Base-by-base conservation (phyloP, 2,329 filamentous ascomycete genomes). In the Balansia obtecta region DNA sequence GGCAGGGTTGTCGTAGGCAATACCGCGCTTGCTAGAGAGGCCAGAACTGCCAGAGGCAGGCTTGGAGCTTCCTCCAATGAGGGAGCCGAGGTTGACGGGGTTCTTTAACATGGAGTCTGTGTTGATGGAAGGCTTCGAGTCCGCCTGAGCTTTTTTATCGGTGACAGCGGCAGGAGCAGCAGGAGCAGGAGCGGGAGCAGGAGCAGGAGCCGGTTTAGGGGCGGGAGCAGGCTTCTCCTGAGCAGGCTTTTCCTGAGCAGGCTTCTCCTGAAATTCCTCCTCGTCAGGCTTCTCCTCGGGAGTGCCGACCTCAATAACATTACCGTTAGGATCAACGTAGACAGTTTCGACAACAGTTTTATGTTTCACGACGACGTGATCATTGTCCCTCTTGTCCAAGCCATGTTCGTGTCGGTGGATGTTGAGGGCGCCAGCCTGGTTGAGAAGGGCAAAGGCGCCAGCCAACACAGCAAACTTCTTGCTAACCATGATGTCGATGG, bases 1-100 rank as follows among this genome's bases (percentile, higher is more conserved):
- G 30, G 56, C 58, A 50, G 72, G 72, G 33, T 78, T 69, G 66
- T 86, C 86, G 76, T 82, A 88, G 47, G 78, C 78, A 46, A 86
- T 66, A 66, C 84, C 84, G 62, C 82, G 81, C 78, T 85, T 84
- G 58, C 52, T 38, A 12, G 59, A 56, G 52, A 65, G 58, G 30
- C 55, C 54, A 44, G 48, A 18, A n/a, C n/a, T 15, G 52, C 50
- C 38, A 27, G 27, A 27, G 27, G 1, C 8, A 7, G 27, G 8
- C 27, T 27, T 6, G 46, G 52, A 49, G 49, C 22, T 32, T 41
- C 27, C 37, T 41, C 40, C 20, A 33, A 22, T 30, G 48, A 41
- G 42, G 54, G 38, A 33, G 30, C 50, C 45, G 11, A 45, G 16
- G 42, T 16, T 10, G 45, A 47, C n/a, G 34, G 37, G 15, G 27